Base-by-base conservation (phyloP, 176 grass and related monocot genomes). In the Luzula sylvatica region DNA sequence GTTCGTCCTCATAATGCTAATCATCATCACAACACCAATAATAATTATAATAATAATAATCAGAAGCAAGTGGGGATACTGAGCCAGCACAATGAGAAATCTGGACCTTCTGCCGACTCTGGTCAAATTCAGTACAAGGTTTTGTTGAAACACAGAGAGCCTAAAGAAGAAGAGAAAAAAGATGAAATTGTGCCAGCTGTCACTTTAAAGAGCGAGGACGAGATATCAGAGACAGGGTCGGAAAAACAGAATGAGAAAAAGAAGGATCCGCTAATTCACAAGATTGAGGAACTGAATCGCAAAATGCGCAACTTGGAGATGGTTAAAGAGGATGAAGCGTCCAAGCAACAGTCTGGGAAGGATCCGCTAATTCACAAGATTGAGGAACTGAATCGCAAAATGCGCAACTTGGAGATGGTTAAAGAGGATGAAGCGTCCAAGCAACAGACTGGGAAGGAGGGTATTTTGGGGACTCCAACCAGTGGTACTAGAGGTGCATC, bases 291-390 rank as follows among this genome's bases (percentile, higher is more conserved):
- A 48, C 73, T 98, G 71, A 98, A 98, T 68, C 82, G 76, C 62
- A 98, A 98, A 80, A 61, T 56, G 50, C 71, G 85, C 49, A 67
- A 28, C 50, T 42, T 67, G 38, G 64, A 64, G 42, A 46, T 44
- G 19, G 43, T 18, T 46, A 41, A 48, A 19, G 3, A 41, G 2
- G 59, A 48, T 7, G 20, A 17, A 46, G 46, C 28, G 46, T 25
- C 26, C 13, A 44, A 64, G 59, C 45, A 47, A 45, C 59, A 23
- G 46, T 46, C 16, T 28, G 42, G 42, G 25, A n/a, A 20, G 20
- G 59, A 64, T n/a, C 50, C 85, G 59, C 67, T 96, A 20, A 90
- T 98, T 58, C 81, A 90, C 74, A 98, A 98, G 71, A 98, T 98
- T 52, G 92, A 65, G 53, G 74, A 72, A 48, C 73, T 98, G 71